Conservation (phyloP, 345 rosid genomes). For the Populus euphratica region DNA sequence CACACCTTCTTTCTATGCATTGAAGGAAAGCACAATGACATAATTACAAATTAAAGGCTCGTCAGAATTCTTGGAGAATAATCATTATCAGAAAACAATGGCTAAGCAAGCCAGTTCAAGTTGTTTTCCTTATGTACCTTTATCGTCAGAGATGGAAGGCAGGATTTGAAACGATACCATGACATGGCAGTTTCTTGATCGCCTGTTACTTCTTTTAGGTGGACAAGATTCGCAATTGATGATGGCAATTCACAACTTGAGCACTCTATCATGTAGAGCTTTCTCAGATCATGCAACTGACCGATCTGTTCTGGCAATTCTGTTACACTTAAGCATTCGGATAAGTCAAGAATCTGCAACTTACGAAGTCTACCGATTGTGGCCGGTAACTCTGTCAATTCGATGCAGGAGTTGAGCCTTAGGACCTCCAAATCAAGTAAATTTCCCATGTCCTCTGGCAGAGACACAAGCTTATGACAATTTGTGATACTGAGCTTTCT, state of each 20-base stretch:
- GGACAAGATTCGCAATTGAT: constrained; percentile 15
- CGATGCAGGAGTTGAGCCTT: constrained; percentile 27
- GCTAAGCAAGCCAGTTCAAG: constrained; percentile 24
- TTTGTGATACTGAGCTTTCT: constrained; percentile 24
- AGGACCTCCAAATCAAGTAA: constrained; percentile 25
- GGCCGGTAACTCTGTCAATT: constrained; percentile 17
- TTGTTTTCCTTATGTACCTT: constrained; percentile 23
- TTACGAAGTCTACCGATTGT: constrained; percentile 21
- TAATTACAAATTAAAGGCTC: too few species aligned
- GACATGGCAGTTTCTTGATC: constrained; percentile 24
- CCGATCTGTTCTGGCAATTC: constrained; percentile 24
- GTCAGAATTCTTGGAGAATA: neutral
- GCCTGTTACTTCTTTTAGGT: constrained; percentile 16
- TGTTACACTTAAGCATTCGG: constrained; percentile 11
- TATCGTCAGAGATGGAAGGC: constrained; percentile 2
- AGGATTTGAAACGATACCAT: constrained; percentile 12
- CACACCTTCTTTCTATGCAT: too few species aligned
- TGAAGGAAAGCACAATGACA: too few species aligned
- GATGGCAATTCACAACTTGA: constrained; percentile 20
- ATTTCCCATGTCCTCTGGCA: constrained; percentile 25
- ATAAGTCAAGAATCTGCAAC: constrained; percentile 24
- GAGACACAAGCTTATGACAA: constrained; percentile 15
- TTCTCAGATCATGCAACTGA: constrained; percentile 13
- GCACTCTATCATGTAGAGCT: constrained; percentile 27
- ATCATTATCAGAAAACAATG: neutral